Conservation (phyloP, 2,329 filamentous ascomycete species). For the Didymella arachidicola region DNA sequence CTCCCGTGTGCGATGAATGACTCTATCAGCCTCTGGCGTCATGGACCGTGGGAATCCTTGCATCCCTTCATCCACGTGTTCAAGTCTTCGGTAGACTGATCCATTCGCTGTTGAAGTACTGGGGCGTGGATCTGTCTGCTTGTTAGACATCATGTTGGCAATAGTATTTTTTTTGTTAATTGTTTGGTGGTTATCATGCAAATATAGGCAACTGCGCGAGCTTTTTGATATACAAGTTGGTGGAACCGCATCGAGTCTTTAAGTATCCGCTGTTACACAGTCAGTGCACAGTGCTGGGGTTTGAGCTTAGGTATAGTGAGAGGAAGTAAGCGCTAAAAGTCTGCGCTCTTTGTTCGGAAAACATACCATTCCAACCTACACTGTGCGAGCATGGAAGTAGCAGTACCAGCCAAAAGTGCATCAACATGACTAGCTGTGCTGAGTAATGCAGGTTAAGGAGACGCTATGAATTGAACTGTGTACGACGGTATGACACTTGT, state of each 20-base stretch:
- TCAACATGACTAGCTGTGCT: neutral
- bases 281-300: neutral
- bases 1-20: neutral
- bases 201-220: neutral
- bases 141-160: neutral
- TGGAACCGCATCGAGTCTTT: neutral
- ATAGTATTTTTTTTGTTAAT: neutral
- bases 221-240: neutral
- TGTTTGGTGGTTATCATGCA: too few relatives aligned
- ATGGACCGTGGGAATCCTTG: neutral
- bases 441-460: neutral
- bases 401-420: neutral
- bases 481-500: neutral
- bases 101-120: neutral
- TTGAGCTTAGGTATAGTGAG: neutral
- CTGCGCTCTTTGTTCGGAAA: neutral
- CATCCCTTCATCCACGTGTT: neutral
- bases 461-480: neutral
- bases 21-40: neutral
- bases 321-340: neutral
- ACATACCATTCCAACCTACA: neutral
- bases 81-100: neutral
- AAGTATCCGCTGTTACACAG: neutral
- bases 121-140: neutral
- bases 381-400: neutral